A percentile compares a stretch with the other conserved stretches of the same genome.
Conservation (phyloP, 129 eudicot genomes). For the Centaurea solstitialis region DNA sequence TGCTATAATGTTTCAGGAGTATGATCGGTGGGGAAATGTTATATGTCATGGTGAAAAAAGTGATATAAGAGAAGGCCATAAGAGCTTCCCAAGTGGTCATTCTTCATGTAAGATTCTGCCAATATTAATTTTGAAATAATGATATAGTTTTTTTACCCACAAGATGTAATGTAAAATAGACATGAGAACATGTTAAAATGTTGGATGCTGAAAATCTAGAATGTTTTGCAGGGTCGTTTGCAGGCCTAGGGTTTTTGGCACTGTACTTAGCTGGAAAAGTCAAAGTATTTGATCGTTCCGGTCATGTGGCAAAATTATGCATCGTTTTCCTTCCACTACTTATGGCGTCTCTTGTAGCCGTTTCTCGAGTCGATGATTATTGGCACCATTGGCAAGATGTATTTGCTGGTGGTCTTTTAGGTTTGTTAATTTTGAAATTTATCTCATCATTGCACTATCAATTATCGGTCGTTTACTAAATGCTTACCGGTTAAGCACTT, state of each 20-base stretch:
- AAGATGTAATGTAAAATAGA: not conserved
- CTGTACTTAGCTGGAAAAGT: constrained; percentile 70
- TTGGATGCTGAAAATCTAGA: not conserved
- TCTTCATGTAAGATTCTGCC: constrained; percentile 63
- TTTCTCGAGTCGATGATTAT: constrained; percentile 88
- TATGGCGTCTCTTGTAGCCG: constrained; percentile 76
- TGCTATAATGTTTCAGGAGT: constrained; percentile 37
- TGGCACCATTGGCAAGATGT: constrained; percentile 98
- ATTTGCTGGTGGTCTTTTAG: constrained; percentile 78
- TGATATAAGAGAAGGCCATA: constrained; percentile 87
- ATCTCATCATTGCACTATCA: not conserved
- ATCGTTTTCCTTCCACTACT: constrained; percentile 68
- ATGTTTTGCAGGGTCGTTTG: constrained; percentile 79
- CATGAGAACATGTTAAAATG: not conserved
- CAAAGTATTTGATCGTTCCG: constrained; percentile 64
- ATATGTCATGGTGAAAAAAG: constrained; percentile 60
- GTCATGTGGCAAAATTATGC: constrained; percentile 84
- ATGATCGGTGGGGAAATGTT: constrained; percentile 76
- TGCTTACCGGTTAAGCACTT: too few relatives aligned
- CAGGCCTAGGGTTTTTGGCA: constrained; percentile 79
- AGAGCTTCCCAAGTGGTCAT: constrained; percentile 98
- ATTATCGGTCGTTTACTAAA: not conserved
- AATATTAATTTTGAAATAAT: not conserved
- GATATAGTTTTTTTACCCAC: not conserved
- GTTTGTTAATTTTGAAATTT: constrained; percentile 32